Evolutionary conservation across 169 alveolate genomes (phyloP), one percentile per base, ranked within the genome.

Genomic region (Besnoitia besnoiti): DNA sequence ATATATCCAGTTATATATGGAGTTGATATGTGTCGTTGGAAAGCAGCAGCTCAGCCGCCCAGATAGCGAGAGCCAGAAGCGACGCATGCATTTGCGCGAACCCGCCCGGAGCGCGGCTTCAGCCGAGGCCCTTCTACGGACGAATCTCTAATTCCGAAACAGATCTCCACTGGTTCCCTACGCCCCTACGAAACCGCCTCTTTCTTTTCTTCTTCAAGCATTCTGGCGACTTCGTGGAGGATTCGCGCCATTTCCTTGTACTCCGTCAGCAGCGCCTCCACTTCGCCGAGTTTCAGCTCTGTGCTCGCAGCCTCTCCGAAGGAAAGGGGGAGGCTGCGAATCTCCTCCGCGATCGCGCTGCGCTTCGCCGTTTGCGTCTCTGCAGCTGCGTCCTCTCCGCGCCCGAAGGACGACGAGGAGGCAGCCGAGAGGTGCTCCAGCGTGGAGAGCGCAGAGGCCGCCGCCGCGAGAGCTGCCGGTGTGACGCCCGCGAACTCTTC

Each of bases 391-490:
- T 3, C 85, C 14, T 49, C 8, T 42, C 46, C 59, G 39, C 67
- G 73, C 73, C 46, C 62, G 67, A 27, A 40, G 27, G 39, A 46
- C 44, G 67, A 73, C 21, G 55, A 35, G 8, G 37, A 21, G n/a
- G 85, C 33, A 30, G 47, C 55, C 49, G 51, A 73, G 55, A 87
- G 91, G n/a, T 61, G 91, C 85, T 55, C 91, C 4, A 87, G 91
- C 3, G 91, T 61, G 46, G 85, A 40, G n/a, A 87, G 85, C 10
- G 91, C 91, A 8, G 91, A 51, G 44, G 91, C 91, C 46, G 91
- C 91, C 2, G 91, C 91, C 37, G 91, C 91, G 44, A 87, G 40
- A 30, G 91, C 91, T 19, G 59, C 87, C 30, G 87, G 87, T 7
- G 87, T 55, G 33, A 16, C 67, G 30, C 67, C 67, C n/a, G n/a